phyloP scores from a whole-genome alignment of 495 filamentous ascomycete genomes.

The Letharia columbiana region DNA sequence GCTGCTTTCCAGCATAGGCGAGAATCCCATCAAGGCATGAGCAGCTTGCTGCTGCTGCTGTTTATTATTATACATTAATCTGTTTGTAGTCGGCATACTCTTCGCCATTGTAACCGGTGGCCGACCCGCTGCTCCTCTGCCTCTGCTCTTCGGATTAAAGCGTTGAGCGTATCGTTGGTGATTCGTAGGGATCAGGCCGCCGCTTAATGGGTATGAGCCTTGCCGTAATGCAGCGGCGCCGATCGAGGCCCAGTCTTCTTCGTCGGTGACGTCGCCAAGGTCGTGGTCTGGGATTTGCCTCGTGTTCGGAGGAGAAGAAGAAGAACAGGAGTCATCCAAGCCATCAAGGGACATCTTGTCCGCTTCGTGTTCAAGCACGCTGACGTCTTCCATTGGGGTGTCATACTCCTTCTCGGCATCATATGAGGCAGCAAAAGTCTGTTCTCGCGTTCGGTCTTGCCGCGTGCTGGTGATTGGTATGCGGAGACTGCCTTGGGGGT shows the following conservation, averaged over 20 bases:
- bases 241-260: slow-evolving; percentile 92
- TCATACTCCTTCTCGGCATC: slow-evolving; percentile 51
- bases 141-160: slow-evolving; percentile 21
- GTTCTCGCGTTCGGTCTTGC: slow-evolving; percentile 39
- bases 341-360: slow-evolving; percentile 96
- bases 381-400: slow-evolving; percentile 40
- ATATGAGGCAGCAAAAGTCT: slow-evolving; percentile 46
- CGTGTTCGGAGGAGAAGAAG: slow-evolving; percentile 57
- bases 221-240: slow-evolving; percentile 78
- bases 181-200: slow-evolving; percentile 23
- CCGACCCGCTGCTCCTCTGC: slow-evolving; percentile 24
- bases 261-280: slow-evolving; percentile 79
- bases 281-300: slow-evolving; percentile 46
- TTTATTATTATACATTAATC: slow-evolving; percentile 21
- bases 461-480: slow-evolving; percentile 45
- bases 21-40: slow-evolving; percentile 34
- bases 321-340: slow-evolving; percentile 59
- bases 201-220: slow-evolving; percentile 43
- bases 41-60: slow-evolving; percentile 39
- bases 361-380: slow-evolving; percentile 75
- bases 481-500: slow-evolving; percentile 53
- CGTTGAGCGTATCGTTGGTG: slow-evolving; percentile 26
- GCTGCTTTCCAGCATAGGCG: slow-evolving; percentile 15
- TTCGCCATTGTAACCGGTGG: slow-evolving; percentile 41
- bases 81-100: slow-evolving; percentile 29